These are phyloP conservation scores for Kwoniella botswanensis DNA, from an alignment of 768 basidiomycete genomes.

Conservation along the genomic window DNA sequence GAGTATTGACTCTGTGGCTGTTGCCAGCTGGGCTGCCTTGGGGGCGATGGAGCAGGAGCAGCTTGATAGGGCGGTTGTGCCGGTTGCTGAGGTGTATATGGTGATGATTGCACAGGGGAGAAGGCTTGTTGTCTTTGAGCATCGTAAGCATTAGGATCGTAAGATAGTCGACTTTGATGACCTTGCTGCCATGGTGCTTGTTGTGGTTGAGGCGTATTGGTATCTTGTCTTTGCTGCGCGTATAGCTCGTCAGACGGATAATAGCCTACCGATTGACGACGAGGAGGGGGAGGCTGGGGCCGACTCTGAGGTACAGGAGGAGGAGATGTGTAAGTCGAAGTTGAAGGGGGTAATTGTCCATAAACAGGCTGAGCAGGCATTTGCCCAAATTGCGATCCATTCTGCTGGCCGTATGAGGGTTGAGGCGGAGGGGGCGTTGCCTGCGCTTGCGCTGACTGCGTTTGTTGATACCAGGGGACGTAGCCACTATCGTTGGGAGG, in stretches of 20 bases:
- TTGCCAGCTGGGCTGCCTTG: slow-evolving; percentile 21
- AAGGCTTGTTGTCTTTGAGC: slow-evolving; percentile 7
- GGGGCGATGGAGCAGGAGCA: slow-evolving; percentile 7
- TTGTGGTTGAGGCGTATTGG: neutral
- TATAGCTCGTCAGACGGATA: slow-evolving; percentile 55
- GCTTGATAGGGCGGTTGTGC: slow-evolving; percentile 10
- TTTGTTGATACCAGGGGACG: slow-evolving; percentile 55
- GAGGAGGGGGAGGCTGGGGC: slow-evolving; percentile 41
- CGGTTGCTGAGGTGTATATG: slow-evolving; percentile 14
- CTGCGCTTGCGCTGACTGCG: slow-evolving; percentile 28
- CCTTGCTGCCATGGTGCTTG: slow-evolving; percentile 28
- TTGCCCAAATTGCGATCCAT: slow-evolving; percentile 9
- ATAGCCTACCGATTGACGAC: slow-evolving; percentile 39
- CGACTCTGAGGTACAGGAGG: slow-evolving; percentile 27
- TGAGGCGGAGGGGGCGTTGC: slow-evolving; percentile 21
- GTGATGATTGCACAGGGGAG: slow-evolving; percentile 9
- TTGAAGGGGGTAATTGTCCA: slow-evolving; percentile 7
- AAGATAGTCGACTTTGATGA: slow-evolving; percentile 10
- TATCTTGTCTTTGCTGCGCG: slow-evolving; percentile 25
- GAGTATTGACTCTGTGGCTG: slow-evolving; percentile 7
- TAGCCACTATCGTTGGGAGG: slow-evolving; percentile 25
- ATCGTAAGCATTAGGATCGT: slow-evolving; percentile 5
- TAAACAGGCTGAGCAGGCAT: slow-evolving; percentile 3
- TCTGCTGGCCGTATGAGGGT: slow-evolving; percentile 16
- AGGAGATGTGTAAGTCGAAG: slow-evolving; percentile 8